These are phyloP conservation scores for Plasmodium inui DNA, from an alignment of 169 alveolate species.

Conservation along the genomic window DNA sequence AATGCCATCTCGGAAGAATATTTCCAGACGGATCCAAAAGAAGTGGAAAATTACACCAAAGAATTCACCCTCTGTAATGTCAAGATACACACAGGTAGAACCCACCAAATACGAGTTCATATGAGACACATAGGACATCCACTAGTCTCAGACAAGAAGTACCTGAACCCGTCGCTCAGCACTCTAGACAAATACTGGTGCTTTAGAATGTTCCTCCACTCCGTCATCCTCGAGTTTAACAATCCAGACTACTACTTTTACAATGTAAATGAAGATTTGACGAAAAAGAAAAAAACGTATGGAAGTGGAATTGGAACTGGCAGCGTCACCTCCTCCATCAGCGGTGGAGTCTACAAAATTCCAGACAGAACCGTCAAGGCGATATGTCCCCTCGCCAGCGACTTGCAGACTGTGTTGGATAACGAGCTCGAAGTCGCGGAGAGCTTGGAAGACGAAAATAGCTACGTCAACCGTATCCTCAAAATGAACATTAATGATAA, in stretches of 20 bases:
- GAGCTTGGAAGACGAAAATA: slow-evolving; percentile 74
- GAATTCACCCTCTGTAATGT: slow-evolving; percentile 81
- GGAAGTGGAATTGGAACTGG: neutral
- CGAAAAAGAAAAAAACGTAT: slow-evolving; percentile 43
- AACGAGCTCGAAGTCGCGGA: slow-evolving; percentile 71
- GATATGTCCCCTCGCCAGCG: slow-evolving; percentile 81
- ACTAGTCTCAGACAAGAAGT: slow-evolving; percentile 80
- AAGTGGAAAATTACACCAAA: slow-evolving; percentile 75
- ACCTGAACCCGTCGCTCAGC: slow-evolving; percentile 75
- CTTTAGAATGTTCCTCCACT: slow-evolving; percentile 82
- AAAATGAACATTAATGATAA: slow-evolving; percentile 70
- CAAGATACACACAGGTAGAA: slow-evolving; percentile 82
- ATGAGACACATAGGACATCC: slow-evolving; percentile 85
- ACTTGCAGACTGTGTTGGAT: slow-evolving; percentile 68
- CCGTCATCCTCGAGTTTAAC: slow-evolving; percentile 78
- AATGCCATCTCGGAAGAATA: slow-evolving; percentile 66
- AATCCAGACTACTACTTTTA: slow-evolving; percentile 77
- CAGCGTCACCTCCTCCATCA: neutral
- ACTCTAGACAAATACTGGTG: slow-evolving; percentile 81
- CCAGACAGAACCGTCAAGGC: slow-evolving; percentile 78
- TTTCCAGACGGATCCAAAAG: slow-evolving; percentile 46
- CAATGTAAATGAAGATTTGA: slow-evolving; percentile 39
- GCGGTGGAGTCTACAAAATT: neutral
- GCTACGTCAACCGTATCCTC: slow-evolving; percentile 46
- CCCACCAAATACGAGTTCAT: slow-evolving; percentile 85